These are phyloP conservation scores for Orbilia ellipsospora DNA, from an alignment of 2,329 filamentous ascomycete genomes.

Conservation along the genomic window DNA sequence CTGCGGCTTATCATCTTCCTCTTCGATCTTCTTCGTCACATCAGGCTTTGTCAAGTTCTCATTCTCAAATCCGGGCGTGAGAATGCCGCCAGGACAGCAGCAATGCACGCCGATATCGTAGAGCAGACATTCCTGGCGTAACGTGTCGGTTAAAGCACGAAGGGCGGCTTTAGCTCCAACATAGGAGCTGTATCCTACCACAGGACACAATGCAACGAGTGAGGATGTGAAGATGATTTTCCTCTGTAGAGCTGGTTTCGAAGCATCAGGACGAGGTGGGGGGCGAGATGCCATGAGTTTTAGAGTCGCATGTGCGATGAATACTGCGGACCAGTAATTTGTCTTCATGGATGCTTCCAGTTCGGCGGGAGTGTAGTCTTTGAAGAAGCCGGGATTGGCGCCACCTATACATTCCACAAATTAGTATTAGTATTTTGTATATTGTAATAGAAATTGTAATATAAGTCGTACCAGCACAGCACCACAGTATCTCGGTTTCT, in stretches of 20 bases:
- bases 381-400: constrained; percentile 60
- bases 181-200: constrained; percentile 87
- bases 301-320: constrained; percentile 62
- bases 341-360: constrained; percentile 62
- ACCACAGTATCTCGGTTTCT: constrained; percentile 86
- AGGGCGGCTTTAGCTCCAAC: constrained; percentile 86
- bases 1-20: constrained; percentile 76
- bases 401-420: constrained; percentile 62
- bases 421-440: too few species aligned
- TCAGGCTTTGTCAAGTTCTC: constrained; percentile 84
- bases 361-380: constrained; percentile 61
- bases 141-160: constrained; percentile 81
- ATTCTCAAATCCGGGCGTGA: constrained; percentile 76
- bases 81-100: constrained; percentile 85
- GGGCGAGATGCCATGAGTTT: constrained; percentile 62
- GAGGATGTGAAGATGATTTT: constrained; percentile 92
- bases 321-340: constrained; percentile 63
- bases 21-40: constrained; percentile 81
- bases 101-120: constrained; percentile 76
- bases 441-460: too few species aligned
- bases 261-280: constrained; percentile 62
- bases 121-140: constrained; percentile 84
- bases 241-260: constrained; percentile 62
- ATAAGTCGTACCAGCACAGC: constrained; percentile 79
- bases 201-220: constrained; percentile 76